A percentile compares a stretch with the other conserved stretches of the same genome.
Conservation (phyloP, 2,329 filamentous ascomycete species). For the Ciborinia camelliae region DNA sequence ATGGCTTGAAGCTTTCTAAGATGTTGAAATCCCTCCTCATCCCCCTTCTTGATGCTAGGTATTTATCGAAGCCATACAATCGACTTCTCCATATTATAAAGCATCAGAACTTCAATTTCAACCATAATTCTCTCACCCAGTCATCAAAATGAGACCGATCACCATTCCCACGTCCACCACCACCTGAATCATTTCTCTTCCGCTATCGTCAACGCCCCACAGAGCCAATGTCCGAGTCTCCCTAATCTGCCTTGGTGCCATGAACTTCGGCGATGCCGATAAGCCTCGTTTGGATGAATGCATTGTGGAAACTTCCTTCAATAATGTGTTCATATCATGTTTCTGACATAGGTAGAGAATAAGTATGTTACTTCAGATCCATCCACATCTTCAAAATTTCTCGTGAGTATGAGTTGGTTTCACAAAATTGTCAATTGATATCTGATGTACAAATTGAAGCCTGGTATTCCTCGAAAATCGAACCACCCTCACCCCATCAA, state of each 20-base stretch:
- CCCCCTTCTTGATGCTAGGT: neutral
- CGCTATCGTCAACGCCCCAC: constrained; percentile 63
- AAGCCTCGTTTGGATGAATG: constrained; percentile 47
- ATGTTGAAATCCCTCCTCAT: constrained; percentile 3
- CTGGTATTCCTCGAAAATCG: neutral
- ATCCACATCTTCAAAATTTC: neutral
- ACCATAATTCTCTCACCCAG: neutral
- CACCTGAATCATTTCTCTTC: constrained; percentile 56
- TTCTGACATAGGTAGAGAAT: neutral
- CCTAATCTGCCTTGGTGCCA: constrained; percentile 61
- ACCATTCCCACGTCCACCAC: constrained; percentile 27
- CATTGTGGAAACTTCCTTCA: constrained; percentile 54
- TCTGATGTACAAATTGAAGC: neutral
- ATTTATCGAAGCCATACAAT: neutral
- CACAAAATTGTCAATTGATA: neutral
- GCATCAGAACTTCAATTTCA: neutral
- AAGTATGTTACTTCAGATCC: neutral
- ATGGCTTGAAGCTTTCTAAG: neutral
- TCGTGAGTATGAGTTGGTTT: neutral
- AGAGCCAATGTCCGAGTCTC: constrained; percentile 63
- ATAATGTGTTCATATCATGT: constrained; percentile 8
- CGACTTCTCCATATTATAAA: neutral
- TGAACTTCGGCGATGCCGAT: constrained; percentile 61
- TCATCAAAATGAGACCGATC: neutral
- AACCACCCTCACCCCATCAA: neutral